Evolutionary conservation across 164 flowering plant genomes (phyloP).

Genomic region (Aristolochia contorta): DNA sequence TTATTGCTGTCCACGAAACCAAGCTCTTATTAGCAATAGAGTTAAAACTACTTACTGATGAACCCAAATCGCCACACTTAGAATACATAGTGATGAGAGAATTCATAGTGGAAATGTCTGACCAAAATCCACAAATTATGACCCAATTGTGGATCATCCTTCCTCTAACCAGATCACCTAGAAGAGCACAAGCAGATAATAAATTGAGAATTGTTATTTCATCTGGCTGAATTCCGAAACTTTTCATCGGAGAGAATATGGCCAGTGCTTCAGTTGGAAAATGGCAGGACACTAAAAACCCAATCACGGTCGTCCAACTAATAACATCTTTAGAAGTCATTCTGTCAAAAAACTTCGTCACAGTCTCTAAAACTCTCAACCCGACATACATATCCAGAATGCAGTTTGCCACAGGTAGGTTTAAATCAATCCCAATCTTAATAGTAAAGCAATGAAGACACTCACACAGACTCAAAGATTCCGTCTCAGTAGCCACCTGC

Average conservation of each 20-base stretch:
- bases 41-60: constrained; percentile 23
- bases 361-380: constrained; percentile 20
- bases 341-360: constrained; percentile 12
- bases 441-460: constrained; percentile 18
- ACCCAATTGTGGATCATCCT: constrained; percentile 26
- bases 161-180: constrained; percentile 26
- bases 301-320: constrained; percentile 33
- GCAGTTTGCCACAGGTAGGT: constrained; percentile 20
- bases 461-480: constrained; percentile 10
- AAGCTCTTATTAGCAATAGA: constrained; percentile 14
- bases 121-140: constrained; percentile 16
- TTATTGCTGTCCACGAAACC: constrained; percentile 31
- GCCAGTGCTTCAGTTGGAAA: constrained; percentile 18
- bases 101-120: constrained; percentile 15
- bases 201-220: constrained; percentile 18
- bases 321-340: constrained; percentile 30
- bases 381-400: constrained; percentile 31
- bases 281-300: constrained; percentile 17
- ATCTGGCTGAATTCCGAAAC: constrained; percentile 13
- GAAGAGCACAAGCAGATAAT: constrained; percentile 21
- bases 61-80: constrained; percentile 23
- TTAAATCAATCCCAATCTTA: constrained; percentile 16
- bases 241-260: constrained; percentile 21
- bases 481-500: constrained; percentile 15
- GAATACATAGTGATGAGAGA: constrained; percentile 29